A percentile compares a stretch with the other conserved stretches of the same genome.
Evolutionary conservation across 805 yeast species (phyloP).

Genomic region (Danielozyma ontarioensis): DNA sequence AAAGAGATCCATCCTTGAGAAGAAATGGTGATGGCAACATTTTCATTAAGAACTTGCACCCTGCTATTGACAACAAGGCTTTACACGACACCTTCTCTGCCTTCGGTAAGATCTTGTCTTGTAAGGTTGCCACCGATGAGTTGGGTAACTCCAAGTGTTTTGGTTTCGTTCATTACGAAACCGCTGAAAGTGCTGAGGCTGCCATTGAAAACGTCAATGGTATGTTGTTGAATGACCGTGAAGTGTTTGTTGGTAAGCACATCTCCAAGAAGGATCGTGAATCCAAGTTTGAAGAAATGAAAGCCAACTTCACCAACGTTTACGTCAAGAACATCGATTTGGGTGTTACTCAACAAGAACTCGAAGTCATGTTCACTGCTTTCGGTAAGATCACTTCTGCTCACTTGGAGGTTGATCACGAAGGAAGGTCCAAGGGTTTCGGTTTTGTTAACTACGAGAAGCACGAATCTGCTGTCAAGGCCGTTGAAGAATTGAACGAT

Average conservation of each 20-base stretch:
- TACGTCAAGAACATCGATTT: constrained; percentile 85
- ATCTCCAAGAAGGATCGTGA: constrained; percentile 90
- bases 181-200: constrained; percentile 84
- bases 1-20: constrained; percentile 95
- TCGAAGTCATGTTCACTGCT: constrained; percentile 64
- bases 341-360: constrained; percentile 65
- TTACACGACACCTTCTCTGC: constrained; percentile 96
- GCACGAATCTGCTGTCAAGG: constrained; percentile 85
- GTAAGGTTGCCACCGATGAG: constrained; percentile 95
- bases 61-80: constrained; percentile 92
- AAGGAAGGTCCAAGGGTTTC: constrained; percentile 90
- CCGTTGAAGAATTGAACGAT: constrained; percentile 89
- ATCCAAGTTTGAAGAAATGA: constrained; percentile 83
- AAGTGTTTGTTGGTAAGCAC: constrained; percentile 94
- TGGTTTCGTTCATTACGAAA: constrained; percentile 96
- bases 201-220: constrained; percentile 98
- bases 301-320: constrained; percentile 92
- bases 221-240: constrained; percentile 94
- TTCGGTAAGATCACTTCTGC: constrained; percentile 82
- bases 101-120: constrained; percentile 91
- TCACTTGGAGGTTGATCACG: constrained; percentile 70
- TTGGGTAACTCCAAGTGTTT: constrained; percentile 90
- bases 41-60: constrained; percentile 21
- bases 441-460: constrained; percentile 89
- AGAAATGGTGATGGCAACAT: constrained; percentile 58